phyloP scores from a whole-genome alignment of 2,329 filamentous ascomycete genomes.

The Capronia epimyces region DNA sequence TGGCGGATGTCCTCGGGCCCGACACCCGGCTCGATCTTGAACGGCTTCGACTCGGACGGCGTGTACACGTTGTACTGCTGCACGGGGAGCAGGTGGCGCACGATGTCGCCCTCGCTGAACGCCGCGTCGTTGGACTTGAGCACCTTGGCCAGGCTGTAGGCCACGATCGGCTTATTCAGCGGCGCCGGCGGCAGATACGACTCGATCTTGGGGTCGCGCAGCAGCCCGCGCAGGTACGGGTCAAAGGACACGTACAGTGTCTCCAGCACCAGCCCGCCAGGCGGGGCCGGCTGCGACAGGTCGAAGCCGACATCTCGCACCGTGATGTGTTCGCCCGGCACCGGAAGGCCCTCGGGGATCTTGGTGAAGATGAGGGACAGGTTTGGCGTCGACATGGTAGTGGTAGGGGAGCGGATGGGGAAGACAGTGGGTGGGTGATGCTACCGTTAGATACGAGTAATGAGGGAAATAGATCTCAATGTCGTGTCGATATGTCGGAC shows the following conservation, averaged over 20 bases:
- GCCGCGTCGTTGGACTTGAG: slow-evolving; percentile 61
- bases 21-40: slow-evolving; percentile 14
- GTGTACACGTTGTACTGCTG: slow-evolving; percentile 56
- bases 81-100: slow-evolving; percentile 52
- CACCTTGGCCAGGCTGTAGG: slow-evolving; percentile 60
- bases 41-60: not conserved
- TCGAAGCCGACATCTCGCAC: slow-evolving; percentile 65
- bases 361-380: slow-evolving; percentile 70
- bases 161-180: slow-evolving; percentile 59
- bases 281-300: slow-evolving; percentile 45
- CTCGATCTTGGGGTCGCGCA: slow-evolving; percentile 58
- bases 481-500: too few species aligned
- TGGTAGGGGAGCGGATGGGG: not conserved
- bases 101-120: slow-evolving; percentile 62
- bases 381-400: slow-evolving; percentile 47
- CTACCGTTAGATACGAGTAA: not conserved
- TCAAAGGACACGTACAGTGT: slow-evolving; percentile 66
- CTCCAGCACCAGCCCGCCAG: slow-evolving; percentile 60
- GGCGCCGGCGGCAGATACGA: slow-evolving; percentile 63
- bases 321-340: slow-evolving; percentile 63
- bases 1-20: slow-evolving; percentile 38
- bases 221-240: slow-evolving; percentile 68
- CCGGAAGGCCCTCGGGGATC: slow-evolving; percentile 59
- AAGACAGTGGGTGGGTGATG: not conserved
- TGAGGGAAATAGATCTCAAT: too few species aligned